These are phyloP conservation scores for Leucoagaricus sp. DNA, from an alignment of 1,284 basidiomycete species.

Conservation along the genomic window DNA sequence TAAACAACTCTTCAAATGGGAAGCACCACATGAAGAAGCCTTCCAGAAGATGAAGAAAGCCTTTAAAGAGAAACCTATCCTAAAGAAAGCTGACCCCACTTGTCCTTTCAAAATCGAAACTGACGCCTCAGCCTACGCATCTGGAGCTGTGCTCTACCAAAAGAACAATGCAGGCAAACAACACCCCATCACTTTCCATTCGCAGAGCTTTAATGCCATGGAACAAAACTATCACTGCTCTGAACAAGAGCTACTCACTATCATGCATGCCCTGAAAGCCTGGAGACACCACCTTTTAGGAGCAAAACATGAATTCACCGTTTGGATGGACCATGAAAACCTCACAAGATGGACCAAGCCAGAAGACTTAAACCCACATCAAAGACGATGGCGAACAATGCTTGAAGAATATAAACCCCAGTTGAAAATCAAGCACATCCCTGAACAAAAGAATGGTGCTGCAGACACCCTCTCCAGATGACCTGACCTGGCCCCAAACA, in stretches of 20 bases:
- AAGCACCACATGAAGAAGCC: neutral
- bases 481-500: no score
- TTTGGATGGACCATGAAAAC: constrained; percentile 46
- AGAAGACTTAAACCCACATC: no score
- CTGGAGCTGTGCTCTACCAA: constrained; percentile 31
- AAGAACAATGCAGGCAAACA: constrained; percentile 25
- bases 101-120: constrained; percentile 28
- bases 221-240: constrained; percentile 48
- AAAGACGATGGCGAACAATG: no score
- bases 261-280: constrained; percentile 36
- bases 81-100: constrained; percentile 21
- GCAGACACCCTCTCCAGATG: no score
- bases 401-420: no score
- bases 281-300: constrained; percentile 43
- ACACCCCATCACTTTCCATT: constrained; percentile 31
- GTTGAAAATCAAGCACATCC: no score
- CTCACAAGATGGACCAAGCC: no score
- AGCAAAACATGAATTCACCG: constrained; percentile 23
- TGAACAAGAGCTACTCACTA: constrained; percentile 47
- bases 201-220: constrained; percentile 26
- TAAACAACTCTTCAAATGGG: constrained; percentile 4
- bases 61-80: constrained; percentile 22
- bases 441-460: no score
- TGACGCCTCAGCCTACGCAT: constrained; percentile 30
- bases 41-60: constrained; percentile 22